Evolutionary conservation across 2,329 filamentous ascomycete species (phyloP), one percentile per base, ranked within the genome.

Genomic region (Pseudogymnoascus pannorum): DNA sequence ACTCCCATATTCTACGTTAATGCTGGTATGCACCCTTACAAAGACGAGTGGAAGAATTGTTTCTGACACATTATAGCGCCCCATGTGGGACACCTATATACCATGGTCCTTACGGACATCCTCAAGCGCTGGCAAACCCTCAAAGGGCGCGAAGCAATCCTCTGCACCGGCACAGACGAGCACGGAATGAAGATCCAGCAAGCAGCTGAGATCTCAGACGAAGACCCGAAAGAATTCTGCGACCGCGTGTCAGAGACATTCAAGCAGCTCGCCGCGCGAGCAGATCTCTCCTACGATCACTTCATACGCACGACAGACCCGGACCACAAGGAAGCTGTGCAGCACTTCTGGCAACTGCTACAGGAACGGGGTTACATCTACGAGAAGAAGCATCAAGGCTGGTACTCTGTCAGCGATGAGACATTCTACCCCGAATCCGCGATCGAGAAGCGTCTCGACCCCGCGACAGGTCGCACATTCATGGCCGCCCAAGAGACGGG

Each of bases 1-100:
- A 95, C 92, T 7, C 94, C 94, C 2, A 99, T 99, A 62, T 99
- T 97, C 79, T 99, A 99, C 75, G 94, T 99, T 77, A 99, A 99
- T 82, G 91, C 92, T 61, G 86, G 91, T 92, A 77, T 36, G 57
- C 22, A 9, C 11, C 11, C 35, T 36, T 62, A 24, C n/a, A 4
- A 18, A 31, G n/a, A 11, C 8, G n/a, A 18, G 3, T 51, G n/a
- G n/a, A 51, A 16, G 22, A 29, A 31, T 3, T 7, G 2, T 18
- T 4, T 31, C 44, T 54, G 11, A 40, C 12, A 5, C 22, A 58
- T 26, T 42, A 31, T 67, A 93, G 92, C 91, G 51, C 94, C 94
- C 58, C 94, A 99, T 77, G 85, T 97, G 65, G 94, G 94, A 48
- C 94, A 99, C 75, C 80, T 99, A 63, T 97, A 96, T 74, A 91